phyloP scores from a whole-genome alignment of 352 stramenopile genomes.

The Phytophthora agathidicida region DNA sequence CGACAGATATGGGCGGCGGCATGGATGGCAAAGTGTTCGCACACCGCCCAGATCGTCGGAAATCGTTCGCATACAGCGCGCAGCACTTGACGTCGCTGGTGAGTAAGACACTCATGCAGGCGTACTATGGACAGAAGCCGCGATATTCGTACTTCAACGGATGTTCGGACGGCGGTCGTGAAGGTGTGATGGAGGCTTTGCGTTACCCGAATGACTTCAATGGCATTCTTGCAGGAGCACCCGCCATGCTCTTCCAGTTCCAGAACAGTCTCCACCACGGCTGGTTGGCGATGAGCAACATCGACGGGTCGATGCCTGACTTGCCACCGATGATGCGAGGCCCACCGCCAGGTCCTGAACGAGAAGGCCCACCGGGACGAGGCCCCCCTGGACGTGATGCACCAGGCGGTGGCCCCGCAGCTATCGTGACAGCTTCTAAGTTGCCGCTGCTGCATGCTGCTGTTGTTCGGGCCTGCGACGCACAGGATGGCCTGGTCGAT shows the following conservation, averaged over 20 bases:
- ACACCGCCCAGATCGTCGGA: conserved; percentile 20
- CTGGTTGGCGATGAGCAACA: conserved; percentile 41
- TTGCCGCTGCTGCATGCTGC: conserved; percentile 37
- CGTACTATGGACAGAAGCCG: conserved; percentile 40
- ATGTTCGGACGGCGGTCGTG: conserved; percentile 44
- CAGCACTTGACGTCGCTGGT: conserved; percentile 39
- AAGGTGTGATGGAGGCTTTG: conserved; percentile 44
- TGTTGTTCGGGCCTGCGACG: conserved; percentile 33
- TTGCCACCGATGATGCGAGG: conserved; percentile 23
- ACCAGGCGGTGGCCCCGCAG: background rate
- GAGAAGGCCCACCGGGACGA: background rate
- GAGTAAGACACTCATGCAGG: conserved; percentile 42
- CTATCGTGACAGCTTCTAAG: conserved; percentile 28
- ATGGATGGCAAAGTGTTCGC: conserved; percentile 38
- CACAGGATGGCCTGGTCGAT: conserved; percentile 35
- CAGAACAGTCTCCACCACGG: conserved; percentile 48
- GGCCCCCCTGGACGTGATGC: conserved; percentile 5
- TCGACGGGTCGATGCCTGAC: conserved; percentile 23
- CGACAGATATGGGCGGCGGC: conserved; percentile 40
- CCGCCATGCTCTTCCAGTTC: conserved; percentile 44
- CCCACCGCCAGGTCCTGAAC: conserved; percentile 13
- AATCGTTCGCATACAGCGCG: conserved; percentile 44
- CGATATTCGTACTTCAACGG: conserved; percentile 51
- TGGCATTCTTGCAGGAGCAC: conserved; percentile 41
- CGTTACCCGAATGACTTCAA: conserved; percentile 45